These are phyloP conservation scores for Mycosphaerella sp. DNA, from an alignment of 2,329 filamentous ascomycete species.

Conservation along the genomic window DNA sequence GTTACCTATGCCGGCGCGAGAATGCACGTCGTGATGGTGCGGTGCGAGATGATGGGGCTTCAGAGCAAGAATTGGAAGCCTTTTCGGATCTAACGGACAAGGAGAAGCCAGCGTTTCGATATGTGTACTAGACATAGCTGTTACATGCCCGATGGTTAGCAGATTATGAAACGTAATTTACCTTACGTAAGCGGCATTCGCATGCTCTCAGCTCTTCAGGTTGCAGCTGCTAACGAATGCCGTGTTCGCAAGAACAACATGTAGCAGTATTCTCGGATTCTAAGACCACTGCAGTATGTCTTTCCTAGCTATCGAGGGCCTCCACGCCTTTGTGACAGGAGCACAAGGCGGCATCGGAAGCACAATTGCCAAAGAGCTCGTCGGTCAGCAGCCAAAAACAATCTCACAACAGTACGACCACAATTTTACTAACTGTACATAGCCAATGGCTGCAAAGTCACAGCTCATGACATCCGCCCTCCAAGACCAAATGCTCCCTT, in stretches of 20 bases:
- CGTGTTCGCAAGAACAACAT: too few species aligned
- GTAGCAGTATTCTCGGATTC: too few species aligned
- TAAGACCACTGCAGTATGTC: too few species aligned
- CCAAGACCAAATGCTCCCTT: conserved; percentile 31
- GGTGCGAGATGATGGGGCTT: not conserved
- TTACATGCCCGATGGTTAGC: too few species aligned
- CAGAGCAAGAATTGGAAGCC: conserved; percentile 5
- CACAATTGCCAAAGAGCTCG: conserved; percentile 47
- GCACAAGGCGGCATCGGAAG: conserved; percentile 49
- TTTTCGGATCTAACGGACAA: conserved; percentile 15
- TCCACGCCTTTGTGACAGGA: conserved; percentile 51
- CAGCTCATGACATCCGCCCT: conserved; percentile 46
- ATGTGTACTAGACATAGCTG: conserved; percentile 4
- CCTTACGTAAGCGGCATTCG: too few species aligned
- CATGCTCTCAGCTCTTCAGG: too few species aligned
- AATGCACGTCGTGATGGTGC: conserved; percentile 11
- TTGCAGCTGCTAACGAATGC: too few species aligned
- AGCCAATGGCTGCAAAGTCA: conserved; percentile 52
- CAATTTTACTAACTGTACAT: conserved; percentile 9
- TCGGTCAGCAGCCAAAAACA: conserved; percentile 38
- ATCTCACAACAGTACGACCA: not conserved
- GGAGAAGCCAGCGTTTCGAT: conserved; percentile 11
- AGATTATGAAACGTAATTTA: too few species aligned
- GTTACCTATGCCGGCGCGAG: conserved; percentile 11
- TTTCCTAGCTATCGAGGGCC: conserved; percentile 44